Conservation (phyloP, 1,139 yeast species). For the Kodamaea alishanica region DNA sequence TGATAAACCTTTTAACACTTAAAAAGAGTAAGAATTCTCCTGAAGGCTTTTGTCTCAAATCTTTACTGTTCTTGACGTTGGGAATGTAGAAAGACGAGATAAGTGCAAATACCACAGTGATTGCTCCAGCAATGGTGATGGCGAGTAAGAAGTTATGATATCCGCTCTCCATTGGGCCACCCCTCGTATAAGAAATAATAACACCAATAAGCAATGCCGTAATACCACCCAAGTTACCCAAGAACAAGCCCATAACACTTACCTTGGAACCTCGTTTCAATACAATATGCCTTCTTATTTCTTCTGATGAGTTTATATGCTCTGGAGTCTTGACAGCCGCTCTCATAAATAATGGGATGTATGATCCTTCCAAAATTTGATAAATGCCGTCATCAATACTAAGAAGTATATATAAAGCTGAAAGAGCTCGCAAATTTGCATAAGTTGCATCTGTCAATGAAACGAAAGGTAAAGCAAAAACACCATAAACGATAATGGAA, state of each 20-base stretch:
- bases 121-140: conserved; percentile 39
- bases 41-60: conserved; percentile 20
- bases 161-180: conserved; percentile 27
- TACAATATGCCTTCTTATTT: conserved; percentile 22
- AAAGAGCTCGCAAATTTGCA: conserved; percentile 21
- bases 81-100: conserved; percentile 32
- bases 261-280: conserved; percentile 35
- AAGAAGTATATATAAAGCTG: conserved; percentile 33
- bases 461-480: conserved; percentile 38
- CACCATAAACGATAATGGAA: conserved; percentile 33
- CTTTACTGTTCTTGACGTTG: conserved; percentile 22
- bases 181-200: conserved; percentile 32
- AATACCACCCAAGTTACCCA: conserved; percentile 41
- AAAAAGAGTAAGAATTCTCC: conserved; percentile 23
- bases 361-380: conserved; percentile 42
- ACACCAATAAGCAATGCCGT: conserved; percentile 39
- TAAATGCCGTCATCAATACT: conserved; percentile 31
- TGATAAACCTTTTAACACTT: conserved; percentile 25
- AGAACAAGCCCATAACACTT: conserved; percentile 38
- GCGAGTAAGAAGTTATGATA: conserved; percentile 38
- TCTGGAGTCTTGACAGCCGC: conserved; percentile 16
- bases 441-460: conserved; percentile 25
- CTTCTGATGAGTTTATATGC: conserved; percentile 21
- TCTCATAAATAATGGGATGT: conserved; percentile 44
- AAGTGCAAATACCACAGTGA: conserved; percentile 29